These are phyloP conservation scores for Ophiostoma sp. DNA, from an alignment of 2,329 filamentous ascomycete genomes.

Conservation along the genomic window DNA sequence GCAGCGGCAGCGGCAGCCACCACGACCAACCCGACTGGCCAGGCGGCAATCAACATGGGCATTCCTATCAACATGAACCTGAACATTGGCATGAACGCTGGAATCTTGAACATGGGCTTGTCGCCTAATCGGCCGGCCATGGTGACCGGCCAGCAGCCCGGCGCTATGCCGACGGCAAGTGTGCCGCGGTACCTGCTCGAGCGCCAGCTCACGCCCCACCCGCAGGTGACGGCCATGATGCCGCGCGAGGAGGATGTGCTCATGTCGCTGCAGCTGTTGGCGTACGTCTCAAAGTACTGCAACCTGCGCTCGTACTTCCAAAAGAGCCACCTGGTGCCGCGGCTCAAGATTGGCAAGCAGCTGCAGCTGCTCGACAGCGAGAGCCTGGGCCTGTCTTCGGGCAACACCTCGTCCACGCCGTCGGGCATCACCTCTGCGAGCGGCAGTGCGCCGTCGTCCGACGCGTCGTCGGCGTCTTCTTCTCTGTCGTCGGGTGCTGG, in stretches of 20 bases:
- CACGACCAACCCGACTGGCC: slow-evolving; percentile 1
- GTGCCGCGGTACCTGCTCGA: slow-evolving; percentile 77
- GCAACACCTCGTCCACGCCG: not conserved
- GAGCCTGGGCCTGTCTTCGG: slow-evolving; percentile 6
- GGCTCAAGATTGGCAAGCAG: slow-evolving; percentile 82
- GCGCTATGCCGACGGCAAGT: slow-evolving; percentile 57
- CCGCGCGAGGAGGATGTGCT: slow-evolving; percentile 95
- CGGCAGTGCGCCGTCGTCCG: not conserved
- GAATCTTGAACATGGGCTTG: slow-evolving; percentile 51
- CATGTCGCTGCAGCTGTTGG: slow-evolving; percentile 93
- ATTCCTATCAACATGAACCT: slow-evolving; percentile 7
- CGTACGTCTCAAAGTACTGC: slow-evolving; percentile 98
- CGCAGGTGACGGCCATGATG: slow-evolving; percentile 80
- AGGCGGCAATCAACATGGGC: slow-evolving; percentile 11
- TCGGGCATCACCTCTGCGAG: not conserved
- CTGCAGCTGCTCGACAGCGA: slow-evolving; percentile 70
- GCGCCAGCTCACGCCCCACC: slow-evolving; percentile 61
- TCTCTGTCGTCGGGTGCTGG: not conserved
- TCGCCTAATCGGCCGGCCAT: slow-evolving; percentile 68
- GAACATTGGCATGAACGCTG: slow-evolving; percentile 9
- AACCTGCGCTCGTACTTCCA: slow-evolving; percentile 94
- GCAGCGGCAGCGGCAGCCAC: slow-evolving; percentile 48
- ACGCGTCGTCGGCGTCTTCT: not conserved
- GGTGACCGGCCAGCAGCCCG: slow-evolving; percentile 68
- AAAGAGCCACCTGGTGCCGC: slow-evolving; percentile 85